phyloP scores from a whole-genome alignment of 108 stramenopile genomes.

The Schizochytrium sp. region DNA sequence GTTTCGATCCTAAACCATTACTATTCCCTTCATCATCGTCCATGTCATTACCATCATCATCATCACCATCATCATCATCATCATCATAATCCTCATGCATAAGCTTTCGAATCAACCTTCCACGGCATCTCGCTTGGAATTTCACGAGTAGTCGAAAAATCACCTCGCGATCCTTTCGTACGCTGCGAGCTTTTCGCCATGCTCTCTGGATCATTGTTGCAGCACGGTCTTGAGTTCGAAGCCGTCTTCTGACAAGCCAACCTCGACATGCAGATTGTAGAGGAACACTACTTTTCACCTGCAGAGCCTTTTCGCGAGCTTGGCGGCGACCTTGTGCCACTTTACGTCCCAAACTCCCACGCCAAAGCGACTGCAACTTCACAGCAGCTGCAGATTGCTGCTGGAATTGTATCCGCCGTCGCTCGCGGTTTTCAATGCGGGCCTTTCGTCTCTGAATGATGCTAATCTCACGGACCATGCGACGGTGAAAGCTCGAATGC shows the following conservation, averaged over 20 bases:
- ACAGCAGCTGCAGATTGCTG: no score
- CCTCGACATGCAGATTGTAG: constrained; percentile 3
- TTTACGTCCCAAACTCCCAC: background rate
- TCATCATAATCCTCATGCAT: constrained; percentile 29
- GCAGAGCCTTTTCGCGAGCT: background rate
- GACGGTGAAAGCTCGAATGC: background rate
- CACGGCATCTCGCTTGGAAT: background rate
- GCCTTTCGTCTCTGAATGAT: background rate
- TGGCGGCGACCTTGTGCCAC: background rate
- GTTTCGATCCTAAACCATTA: background rate
- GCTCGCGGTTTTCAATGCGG: background rate
- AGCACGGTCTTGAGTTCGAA: background rate
- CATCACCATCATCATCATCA: background rate
- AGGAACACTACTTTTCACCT: background rate
- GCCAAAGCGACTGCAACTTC: no score
- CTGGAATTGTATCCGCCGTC: background rate
- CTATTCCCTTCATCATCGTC: background rate
- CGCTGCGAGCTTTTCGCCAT: background rate
- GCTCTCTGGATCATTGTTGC: background rate
- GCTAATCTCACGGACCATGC: constrained; percentile 23
- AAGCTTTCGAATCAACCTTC: background rate
- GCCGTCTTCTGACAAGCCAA: background rate
- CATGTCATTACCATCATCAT: background rate
- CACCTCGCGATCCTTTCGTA: no score
- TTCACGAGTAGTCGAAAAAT: background rate